Evolutionary conservation across 139 green algal species (phyloP).

Genomic region (Microglena sp.): DNA sequence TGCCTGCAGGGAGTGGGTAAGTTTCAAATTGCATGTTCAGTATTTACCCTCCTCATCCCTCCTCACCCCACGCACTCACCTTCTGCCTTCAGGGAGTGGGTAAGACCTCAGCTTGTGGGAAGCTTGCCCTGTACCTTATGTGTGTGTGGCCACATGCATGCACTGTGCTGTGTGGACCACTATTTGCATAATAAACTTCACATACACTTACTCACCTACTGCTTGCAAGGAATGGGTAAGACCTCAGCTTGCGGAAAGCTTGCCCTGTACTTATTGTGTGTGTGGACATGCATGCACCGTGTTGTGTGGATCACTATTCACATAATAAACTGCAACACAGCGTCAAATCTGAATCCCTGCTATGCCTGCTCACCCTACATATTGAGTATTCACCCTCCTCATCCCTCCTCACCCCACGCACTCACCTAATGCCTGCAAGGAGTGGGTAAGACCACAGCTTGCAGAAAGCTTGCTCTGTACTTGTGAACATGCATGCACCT

Average conservation of each 20-base stretch:
- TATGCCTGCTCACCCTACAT: too few species aligned
- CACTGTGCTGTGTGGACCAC: too few species aligned
- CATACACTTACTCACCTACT: not conserved
- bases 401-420: too few species aligned
- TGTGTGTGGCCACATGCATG: not conserved
- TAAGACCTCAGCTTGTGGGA: conserved; percentile 93
- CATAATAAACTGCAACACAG: too few species aligned
- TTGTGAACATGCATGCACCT: too few species aligned
- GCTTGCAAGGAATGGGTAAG: conserved; percentile 95
- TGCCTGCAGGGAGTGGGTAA: conserved; percentile 94
- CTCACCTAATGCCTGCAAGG: conserved; percentile 44
- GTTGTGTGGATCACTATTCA: too few species aligned
- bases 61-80: not conserved
- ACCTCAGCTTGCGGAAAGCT: conserved; percentile 95
- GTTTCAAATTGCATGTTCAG: too few species aligned
- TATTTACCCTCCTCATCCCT: too few species aligned
- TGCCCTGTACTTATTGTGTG: conserved; percentile 73
- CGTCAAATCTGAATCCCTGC: too few species aligned
- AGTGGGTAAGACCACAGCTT: conserved; percentile 95
- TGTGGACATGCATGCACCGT: too few species aligned
- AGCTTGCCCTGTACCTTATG: conserved; percentile 84
- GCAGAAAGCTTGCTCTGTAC: conserved; percentile 85
- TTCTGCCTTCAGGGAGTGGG: conserved; percentile 75
- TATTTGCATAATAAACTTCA: not conserved
- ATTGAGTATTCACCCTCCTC: too few species aligned